A percentile compares a stretch with the other conserved stretches of the same genome.
Conservation (phyloP, 2,329 filamentous ascomycete species). For the Beauveria rudraprayagi region DNA sequence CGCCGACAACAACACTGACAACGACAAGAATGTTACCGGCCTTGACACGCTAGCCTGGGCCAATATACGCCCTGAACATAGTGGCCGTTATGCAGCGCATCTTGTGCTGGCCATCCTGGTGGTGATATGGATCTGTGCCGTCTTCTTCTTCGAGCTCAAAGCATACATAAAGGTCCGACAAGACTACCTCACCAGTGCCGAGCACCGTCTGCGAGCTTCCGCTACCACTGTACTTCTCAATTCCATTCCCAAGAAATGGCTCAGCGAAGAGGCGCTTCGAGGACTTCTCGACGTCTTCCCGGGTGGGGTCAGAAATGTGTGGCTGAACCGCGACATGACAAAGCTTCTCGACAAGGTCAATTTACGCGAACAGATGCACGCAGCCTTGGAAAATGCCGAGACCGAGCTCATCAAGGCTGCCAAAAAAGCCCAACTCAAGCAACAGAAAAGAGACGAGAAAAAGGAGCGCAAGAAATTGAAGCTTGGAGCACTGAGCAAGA, state of each 20-base stretch:
- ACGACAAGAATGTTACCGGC: constrained; percentile 38
- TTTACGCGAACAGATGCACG: constrained; percentile 61
- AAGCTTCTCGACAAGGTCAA: constrained; percentile 78
- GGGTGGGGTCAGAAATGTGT: constrained; percentile 88
- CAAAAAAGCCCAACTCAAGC: constrained; percentile 70
- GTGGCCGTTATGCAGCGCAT: constrained; percentile 74
- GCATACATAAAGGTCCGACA: constrained; percentile 91
- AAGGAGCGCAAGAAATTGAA: constrained; percentile 47
- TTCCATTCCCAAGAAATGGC: constrained; percentile 85
- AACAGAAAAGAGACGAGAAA: constrained; percentile 56
- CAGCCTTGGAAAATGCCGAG: constrained; percentile 69
- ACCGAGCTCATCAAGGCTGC: constrained; percentile 75
- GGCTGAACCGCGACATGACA: constrained; percentile 88
- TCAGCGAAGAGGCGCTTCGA: constrained; percentile 70
- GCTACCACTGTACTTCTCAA: constrained; percentile 93
- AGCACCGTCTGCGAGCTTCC: constrained; percentile 86
- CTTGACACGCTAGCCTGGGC: constrained; percentile 81
- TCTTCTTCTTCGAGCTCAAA: constrained; percentile 78
- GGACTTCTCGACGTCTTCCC: constrained; percentile 93
- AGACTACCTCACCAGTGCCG: constrained; percentile 86
- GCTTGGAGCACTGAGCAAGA: constrained; percentile 41
- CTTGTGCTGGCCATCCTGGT: constrained; percentile 69
- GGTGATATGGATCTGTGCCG: constrained; percentile 74
- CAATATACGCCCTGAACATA: constrained; percentile 63
- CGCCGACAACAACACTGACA: constrained; percentile 26